Base-by-base conservation (phyloP, 116 monocot species). In the Zostera marina region DNA sequence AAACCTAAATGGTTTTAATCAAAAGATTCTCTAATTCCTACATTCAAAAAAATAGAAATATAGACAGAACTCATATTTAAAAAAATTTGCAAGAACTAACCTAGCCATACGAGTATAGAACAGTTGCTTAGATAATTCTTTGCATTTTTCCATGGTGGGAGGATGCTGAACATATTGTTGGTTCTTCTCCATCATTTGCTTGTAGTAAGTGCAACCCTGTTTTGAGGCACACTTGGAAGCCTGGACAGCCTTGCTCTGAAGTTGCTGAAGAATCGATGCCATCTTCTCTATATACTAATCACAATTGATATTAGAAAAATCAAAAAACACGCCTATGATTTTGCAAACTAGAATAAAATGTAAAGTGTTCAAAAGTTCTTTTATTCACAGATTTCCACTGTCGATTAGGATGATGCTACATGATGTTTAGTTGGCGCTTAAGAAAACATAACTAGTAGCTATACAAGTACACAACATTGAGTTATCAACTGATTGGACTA, bases 21-120 rank as follows among this genome's bases (percentile, higher is more conserved):
- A n/a, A n/a, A n/a, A n/a, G n/a, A n/a, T n/a, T n/a, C n/a, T n/a
- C 4, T 26, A 4, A 26, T 26, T 1, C 26, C 26, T 26, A 26
- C 26, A 26, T 26, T 26, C 26, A 26, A 26, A 26, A 4, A 2
- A 26, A 26, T 26, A 26, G 4, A 4, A 4, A 4, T 26, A 2
- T 26, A 26, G 26, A 4, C 26, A 26, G 26, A 26, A 26, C 26
- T 26, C 26, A 26, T 1, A 26, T 26, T 2, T 26, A 49, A 49
- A 16, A 49, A 49, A 2, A 56, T 32, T 7, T 10, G 25, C 5
- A 14, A n/a, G 11, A 8, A 63, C 48, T 53, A 17, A 86, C 87
- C 87, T 87, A 8, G 82, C 82, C 21, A 87, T 79, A 7, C 76
- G 79, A 9, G 87, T 87, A 67, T 82, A 82, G 21, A 79, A 77